phyloP scores from a whole-genome alignment of 768 basidiomycete species.

The Clitopilus passeckerianus region DNA sequence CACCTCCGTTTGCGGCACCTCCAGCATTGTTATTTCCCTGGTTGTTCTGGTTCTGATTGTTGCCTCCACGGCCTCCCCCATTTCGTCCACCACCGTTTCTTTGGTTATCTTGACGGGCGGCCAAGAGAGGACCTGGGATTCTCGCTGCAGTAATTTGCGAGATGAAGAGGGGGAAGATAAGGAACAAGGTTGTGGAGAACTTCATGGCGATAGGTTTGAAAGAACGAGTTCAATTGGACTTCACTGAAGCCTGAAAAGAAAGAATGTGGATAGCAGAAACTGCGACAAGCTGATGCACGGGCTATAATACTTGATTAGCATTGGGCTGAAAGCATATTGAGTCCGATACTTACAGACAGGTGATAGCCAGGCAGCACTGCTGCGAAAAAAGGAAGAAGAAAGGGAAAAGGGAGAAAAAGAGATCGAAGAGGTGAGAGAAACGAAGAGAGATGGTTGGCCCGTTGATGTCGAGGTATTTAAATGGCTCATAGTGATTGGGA shows the following conservation, averaged over 20 bases:
- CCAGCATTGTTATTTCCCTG: neutral
- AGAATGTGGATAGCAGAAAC: slow-evolving; percentile 24
- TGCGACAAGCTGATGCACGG: slow-evolving; percentile 22
- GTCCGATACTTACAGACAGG: slow-evolving; percentile 16
- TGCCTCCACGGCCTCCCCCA: neutral
- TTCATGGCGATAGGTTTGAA: slow-evolving; percentile 37
- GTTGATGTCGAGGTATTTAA: neutral
- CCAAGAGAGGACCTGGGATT: slow-evolving; percentile 20
- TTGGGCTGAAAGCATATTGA: neutral
- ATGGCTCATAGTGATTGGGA: neutral
- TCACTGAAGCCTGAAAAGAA: slow-evolving; percentile 45
- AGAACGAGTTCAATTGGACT: slow-evolving; percentile 24
- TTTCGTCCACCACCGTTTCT: neutral
- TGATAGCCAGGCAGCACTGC: slow-evolving; percentile 46
- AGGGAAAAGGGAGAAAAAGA: slow-evolving; percentile 17
- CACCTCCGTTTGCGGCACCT: neutral
- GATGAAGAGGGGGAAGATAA: slow-evolving; percentile 34
- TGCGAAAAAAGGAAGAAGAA: slow-evolving; percentile 31
- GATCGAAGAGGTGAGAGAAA: slow-evolving; percentile 11
- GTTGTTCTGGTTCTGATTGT: neutral
- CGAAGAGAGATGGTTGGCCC: neutral
- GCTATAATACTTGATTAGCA: slow-evolving; percentile 3
- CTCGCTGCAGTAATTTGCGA: slow-evolving; percentile 24
- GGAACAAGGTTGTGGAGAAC: slow-evolving; percentile 37
- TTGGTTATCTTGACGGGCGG: slow-evolving; percentile 19